Evolutionary conservation across 2,329 filamentous ascomycete genomes (phyloP), one percentile per base, ranked within the genome.

Genomic region (Drechslerella coelobrocha): DNA sequence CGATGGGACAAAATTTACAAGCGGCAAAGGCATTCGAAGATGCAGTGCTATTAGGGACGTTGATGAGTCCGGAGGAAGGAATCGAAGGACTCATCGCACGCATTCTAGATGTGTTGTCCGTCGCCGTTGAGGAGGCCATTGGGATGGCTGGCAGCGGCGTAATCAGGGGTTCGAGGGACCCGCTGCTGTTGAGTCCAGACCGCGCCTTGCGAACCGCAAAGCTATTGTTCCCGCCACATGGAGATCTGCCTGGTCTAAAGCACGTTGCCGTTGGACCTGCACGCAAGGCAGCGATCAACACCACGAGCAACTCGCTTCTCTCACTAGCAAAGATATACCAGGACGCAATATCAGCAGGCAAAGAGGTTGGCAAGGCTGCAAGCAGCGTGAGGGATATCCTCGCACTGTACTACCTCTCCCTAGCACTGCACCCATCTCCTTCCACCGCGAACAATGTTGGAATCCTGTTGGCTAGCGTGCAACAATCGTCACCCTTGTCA

Each of bases 381-480:
- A 88, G 89, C 47, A 89, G 91, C 1, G 91, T 97, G 23, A 87
- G 91, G 43, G 94, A 99, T 76, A 97, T 99, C 37, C 81, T 99
- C 34, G 91, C 92, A 1, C 84, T 99, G 10, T 99, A 99, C 78
- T 99, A 99, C 77, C 83, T 99, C 1, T 99, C 94, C 0, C 81
- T 99, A 2, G 96, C 94, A 0, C 83, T 99, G 1, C 94, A 97
- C 73, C 92, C 94, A 51, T 97, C 94, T 76, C 94, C 94, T 1
- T 99, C 94, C 0, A 99, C 94, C 0, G 94, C 94, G 0, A 99
- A 99, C 78, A 99, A 99, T 78, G 92, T 99, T 10, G 94, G 94
- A 2, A 99, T 99, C 61, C 83, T 99, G 26, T 85, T 99, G n/a
- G 94, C 94, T 3, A 91, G 94, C 62, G 90, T 97, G 19, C 94